Evolutionary conservation across 345 rosid species (phyloP).

Genomic region (Syzygium aqueum): DNA sequence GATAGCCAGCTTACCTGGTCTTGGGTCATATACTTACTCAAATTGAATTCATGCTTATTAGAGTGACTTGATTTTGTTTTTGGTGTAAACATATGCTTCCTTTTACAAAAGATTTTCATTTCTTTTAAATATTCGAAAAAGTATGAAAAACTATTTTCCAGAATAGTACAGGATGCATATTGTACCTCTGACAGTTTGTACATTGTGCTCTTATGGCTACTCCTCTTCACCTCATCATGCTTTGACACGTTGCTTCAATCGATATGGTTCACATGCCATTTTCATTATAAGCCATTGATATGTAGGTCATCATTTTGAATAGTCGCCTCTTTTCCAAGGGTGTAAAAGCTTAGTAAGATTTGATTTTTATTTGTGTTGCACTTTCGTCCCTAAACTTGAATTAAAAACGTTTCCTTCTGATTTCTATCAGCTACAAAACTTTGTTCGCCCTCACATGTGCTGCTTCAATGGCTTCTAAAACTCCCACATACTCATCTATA

Average conservation of each 20-base stretch:
- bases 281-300: too few relatives aligned
- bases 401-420: not conserved
- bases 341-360: not conserved
- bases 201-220: not conserved
- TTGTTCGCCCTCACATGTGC: not conserved
- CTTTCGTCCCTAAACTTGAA: not conserved
- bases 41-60: not conserved
- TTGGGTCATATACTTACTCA: not conserved
- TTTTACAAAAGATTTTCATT: not conserved
- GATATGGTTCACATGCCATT: too few relatives aligned
- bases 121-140: not conserved
- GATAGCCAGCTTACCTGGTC: not conserved
- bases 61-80: not conserved
- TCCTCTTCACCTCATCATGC: not conserved
- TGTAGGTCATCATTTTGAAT: not conserved
- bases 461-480: not conserved
- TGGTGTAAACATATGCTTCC: not conserved
- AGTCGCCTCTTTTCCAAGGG: not conserved
- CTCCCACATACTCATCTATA: not conserved
- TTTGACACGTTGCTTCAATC: too few relatives aligned
- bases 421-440: not conserved
- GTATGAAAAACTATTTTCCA: not conserved
- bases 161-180: not conserved
- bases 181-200: not conserved
- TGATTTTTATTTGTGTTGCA: not conserved